phyloP scores from a whole-genome alignment of 345 rosid genomes.

The Eucalyptus cloeziana region DNA sequence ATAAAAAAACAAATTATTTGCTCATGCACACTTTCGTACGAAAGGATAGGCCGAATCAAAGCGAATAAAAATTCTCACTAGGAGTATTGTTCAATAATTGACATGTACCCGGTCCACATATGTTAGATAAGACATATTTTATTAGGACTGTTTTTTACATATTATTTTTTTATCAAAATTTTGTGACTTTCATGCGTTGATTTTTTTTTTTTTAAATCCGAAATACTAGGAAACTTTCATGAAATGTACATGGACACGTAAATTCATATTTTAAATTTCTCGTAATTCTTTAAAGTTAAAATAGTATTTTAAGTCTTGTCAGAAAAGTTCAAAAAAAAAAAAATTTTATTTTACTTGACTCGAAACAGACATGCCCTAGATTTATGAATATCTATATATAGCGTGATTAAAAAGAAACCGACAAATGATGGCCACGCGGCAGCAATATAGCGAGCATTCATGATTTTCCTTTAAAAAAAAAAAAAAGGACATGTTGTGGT shows the following conservation, averaged over 20 bases:
- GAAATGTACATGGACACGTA: neutral
- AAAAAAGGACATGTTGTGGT: neutral
- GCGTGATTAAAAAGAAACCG: neutral
- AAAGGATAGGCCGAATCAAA: neutral
- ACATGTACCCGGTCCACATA: neutral
- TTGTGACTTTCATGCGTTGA: neutral
- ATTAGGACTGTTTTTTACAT: neutral
- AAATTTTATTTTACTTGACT: neutral
- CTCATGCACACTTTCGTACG: neutral
- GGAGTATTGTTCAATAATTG: neutral
- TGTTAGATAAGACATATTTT: neutral
- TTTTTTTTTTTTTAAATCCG: neutral
- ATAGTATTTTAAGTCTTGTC: neutral
- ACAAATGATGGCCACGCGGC: neutral
- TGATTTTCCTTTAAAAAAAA: neutral
- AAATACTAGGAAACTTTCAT: neutral
- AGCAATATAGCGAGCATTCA: neutral
- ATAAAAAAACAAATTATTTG: neutral
- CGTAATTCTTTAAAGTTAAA: neutral
- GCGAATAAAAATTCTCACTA: neutral
- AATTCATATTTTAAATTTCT: neutral
- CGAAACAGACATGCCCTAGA: neutral
- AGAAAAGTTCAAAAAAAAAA: neutral
- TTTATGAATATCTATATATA: neutral
- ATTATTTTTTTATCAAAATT: neutral